Evolutionary conservation across 1,284 basidiomycete species (phyloP).

Genomic region (Melampsora larici-populina): DNA sequence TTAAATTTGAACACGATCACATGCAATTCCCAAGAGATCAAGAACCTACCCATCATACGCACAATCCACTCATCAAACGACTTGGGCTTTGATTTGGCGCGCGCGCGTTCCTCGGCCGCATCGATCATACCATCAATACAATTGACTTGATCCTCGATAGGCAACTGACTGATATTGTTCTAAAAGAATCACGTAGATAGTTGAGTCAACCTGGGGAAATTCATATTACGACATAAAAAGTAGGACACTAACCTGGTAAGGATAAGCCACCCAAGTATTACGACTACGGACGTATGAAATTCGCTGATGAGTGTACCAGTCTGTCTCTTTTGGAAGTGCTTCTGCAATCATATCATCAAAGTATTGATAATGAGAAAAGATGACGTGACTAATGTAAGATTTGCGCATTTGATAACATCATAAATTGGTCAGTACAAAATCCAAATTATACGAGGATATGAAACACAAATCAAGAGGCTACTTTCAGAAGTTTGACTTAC

Average conservation of each 20-base stretch:
- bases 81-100: conserved; percentile 54
- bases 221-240: too few relatives aligned
- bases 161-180: conserved; percentile 60
- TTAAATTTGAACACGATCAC: background rate
- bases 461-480: background rate
- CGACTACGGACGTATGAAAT: conserved; percentile 59
- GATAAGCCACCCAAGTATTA: conserved; percentile 58
- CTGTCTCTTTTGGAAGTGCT: conserved; percentile 57
- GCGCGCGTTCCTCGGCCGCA: conserved; percentile 52
- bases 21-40: background rate
- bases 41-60: conserved; percentile 56
- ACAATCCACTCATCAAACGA: conserved; percentile 60
- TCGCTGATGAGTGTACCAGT: conserved; percentile 60
- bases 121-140: conserved; percentile 60
- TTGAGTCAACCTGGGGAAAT: background rate
- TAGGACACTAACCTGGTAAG: conserved; percentile 49
- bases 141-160: conserved; percentile 57
- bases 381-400: conserved; percentile 56
- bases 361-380: conserved; percentile 61
- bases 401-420: background rate
- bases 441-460: background rate
- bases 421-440: background rate
- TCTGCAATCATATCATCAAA: conserved; percentile 59
- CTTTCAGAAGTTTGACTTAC: conserved; percentile 22
- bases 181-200: conserved; percentile 50